Conservation (phyloP, 495 filamentous ascomycete species). For the Lindgomyces ingoldianus region DNA sequence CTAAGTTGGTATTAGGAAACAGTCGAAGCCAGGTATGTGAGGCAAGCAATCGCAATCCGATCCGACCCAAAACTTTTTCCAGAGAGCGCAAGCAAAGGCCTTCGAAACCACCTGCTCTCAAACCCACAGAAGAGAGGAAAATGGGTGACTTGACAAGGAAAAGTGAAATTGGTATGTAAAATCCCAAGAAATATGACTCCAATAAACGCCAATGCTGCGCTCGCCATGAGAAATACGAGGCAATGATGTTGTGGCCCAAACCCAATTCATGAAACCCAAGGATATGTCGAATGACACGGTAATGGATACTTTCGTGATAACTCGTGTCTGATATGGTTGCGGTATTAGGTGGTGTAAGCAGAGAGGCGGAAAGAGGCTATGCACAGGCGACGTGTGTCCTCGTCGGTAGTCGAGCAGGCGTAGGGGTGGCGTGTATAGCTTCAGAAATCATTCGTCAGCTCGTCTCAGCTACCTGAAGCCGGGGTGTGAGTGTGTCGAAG, state of each 20-base stretch:
- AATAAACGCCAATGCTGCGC: conserved; percentile 38
- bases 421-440: not conserved
- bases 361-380: conserved; percentile 19
- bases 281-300: conserved; percentile 17
- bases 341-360: not conserved
- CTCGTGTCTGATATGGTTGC: conserved; percentile 24
- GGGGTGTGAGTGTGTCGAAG: not conserved
- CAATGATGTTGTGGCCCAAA: conserved; percentile 35
- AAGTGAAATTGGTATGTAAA: not conserved
- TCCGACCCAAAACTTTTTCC: not conserved
- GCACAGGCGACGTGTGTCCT: conserved; percentile 32
- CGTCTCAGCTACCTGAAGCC: not conserved
- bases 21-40: not conserved
- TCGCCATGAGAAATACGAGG: conserved; percentile 20
- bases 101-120: not conserved
- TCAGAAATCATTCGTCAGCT: not conserved
- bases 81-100: not conserved
- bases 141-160: not conserved
- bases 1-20: not conserved
- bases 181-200: conserved; percentile 10
- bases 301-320: conserved; percentile 17
- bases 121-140: not conserved
- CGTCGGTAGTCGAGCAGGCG: conserved; percentile 1
- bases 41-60: not conserved
- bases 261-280: conserved; percentile 30